Conservation (phyloP, 108 stramenopile genomes). For the Pseudonitzschia delicatissima region DNA sequence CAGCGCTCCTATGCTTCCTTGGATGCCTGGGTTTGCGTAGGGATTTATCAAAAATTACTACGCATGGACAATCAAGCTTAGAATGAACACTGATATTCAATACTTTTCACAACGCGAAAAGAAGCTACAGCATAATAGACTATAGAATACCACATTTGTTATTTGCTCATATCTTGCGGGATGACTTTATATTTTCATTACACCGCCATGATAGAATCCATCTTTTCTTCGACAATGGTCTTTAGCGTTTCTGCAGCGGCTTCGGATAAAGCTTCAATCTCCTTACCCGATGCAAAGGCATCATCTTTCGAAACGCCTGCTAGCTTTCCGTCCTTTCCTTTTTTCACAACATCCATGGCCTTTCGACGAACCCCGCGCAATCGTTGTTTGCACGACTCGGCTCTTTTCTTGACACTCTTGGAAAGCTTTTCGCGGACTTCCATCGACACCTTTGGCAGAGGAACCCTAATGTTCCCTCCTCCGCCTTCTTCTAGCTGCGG, state of each 20-base stretch:
- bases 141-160: too few species aligned
- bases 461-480: conserved; percentile 62
- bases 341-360: conserved; percentile 74
- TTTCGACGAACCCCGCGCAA: conserved; percentile 72
- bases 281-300: conserved; percentile 77
- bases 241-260: conserved; percentile 57
- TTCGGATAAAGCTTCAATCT: conserved; percentile 75
- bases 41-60: conserved; percentile 41
- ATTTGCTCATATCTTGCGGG: not conserved
- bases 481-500: conserved; percentile 82
- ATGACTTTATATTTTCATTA: conserved; percentile 1
- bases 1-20: conserved; percentile 72
- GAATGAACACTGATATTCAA: too few species aligned
- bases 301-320: conserved; percentile 84
- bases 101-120: too few species aligned
- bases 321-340: conserved; percentile 78
- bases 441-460: conserved; percentile 67
- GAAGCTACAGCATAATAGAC: too few species aligned
- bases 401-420: conserved; percentile 59
- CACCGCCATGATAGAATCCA: conserved; percentile 70
- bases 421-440: conserved; percentile 76
- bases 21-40: conserved; percentile 75
- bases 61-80: not conserved
- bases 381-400: conserved; percentile 61
- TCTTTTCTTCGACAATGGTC: conserved; percentile 64